phyloP scores from a whole-genome alignment of 129 eudicot species.

The Artemisia annua region DNA sequence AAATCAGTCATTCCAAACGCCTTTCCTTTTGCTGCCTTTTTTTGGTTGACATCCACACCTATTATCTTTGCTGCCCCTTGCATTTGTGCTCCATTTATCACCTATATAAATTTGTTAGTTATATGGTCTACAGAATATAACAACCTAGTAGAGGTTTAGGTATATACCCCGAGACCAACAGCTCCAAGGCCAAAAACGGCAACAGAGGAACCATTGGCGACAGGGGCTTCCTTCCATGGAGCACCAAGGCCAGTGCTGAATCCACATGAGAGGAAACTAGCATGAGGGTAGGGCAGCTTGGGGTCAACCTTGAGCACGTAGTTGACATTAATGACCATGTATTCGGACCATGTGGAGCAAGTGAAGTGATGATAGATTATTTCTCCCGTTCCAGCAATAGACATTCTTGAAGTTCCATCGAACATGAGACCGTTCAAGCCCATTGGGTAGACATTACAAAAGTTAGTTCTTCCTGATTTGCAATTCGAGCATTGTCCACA shows the following conservation, averaged over 20 bases:
- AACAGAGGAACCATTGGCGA: slow-evolving; percentile 49
- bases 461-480: slow-evolving; percentile 44
- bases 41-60: slow-evolving; percentile 55
- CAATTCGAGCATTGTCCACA: slow-evolving; percentile 57
- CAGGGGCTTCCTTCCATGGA: slow-evolving; percentile 40
- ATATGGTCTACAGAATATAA: neutral
- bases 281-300: slow-evolving; percentile 39
- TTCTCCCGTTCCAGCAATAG: slow-evolving; percentile 35
- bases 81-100: slow-evolving; percentile 47
- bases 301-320: slow-evolving; percentile 50
- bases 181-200: slow-evolving; percentile 66
- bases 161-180: slow-evolving; percentile 64
- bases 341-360: slow-evolving; percentile 65
- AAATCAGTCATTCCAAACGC: slow-evolving; percentile 57
- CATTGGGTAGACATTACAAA: slow-evolving; percentile 41
- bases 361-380: slow-evolving; percentile 38
- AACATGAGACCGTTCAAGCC: slow-evolving; percentile 41
- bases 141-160: neutral
- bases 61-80: slow-evolving; percentile 53
- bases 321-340: slow-evolving; percentile 42
- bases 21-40: slow-evolving; percentile 39
- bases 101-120: slow-evolving; percentile 19
- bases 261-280: slow-evolving; percentile 63
- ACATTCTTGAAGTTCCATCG: slow-evolving; percentile 61
- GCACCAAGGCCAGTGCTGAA: slow-evolving; percentile 64